Conservation (phyloP, 371 early-diverging fungal species). For the Haplosporangium sp. region DNA sequence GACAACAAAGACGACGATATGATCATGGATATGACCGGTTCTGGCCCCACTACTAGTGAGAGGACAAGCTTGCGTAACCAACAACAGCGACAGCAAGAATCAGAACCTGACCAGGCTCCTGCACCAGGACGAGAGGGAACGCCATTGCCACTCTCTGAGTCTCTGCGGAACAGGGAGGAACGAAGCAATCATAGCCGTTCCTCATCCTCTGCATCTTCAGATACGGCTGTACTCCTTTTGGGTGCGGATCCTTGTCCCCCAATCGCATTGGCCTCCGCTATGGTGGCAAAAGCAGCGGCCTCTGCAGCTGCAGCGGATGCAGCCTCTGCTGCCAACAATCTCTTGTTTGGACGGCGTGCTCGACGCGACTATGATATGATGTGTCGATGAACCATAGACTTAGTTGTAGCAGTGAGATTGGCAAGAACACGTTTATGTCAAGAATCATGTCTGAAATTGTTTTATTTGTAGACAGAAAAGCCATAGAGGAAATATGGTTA, state of each 20-base stretch:
- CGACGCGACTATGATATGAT: slow-evolving; percentile 51
- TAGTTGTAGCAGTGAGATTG: no score
- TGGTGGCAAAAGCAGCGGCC: slow-evolving; percentile 37
- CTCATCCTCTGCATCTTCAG: background rate
- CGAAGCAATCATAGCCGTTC: background rate
- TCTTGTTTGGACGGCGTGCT: slow-evolving; percentile 33
- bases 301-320: slow-evolving; percentile 49
- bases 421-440: no score
- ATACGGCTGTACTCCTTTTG: background rate
- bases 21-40: slow-evolving; percentile 4
- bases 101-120: slow-evolving; percentile 15
- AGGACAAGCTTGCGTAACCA: background rate
- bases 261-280: slow-evolving; percentile 22
- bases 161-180: background rate
- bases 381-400: slow-evolving; percentile 21
- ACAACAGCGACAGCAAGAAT: slow-evolving; percentile 5
- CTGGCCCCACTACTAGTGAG: background rate
- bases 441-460: no score
- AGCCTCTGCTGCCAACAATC: slow-evolving; percentile 23
- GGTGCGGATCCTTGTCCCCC: slow-evolving; percentile 6
- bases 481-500: no score
- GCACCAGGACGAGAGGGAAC: slow-evolving; percentile 12
- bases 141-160: background rate
- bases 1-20: slow-evolving; percentile 27
- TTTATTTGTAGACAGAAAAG: no score